Conservation (phyloP, 2,329 filamentous ascomycete genomes). For the Hymenoscyphus salicellus region DNA sequence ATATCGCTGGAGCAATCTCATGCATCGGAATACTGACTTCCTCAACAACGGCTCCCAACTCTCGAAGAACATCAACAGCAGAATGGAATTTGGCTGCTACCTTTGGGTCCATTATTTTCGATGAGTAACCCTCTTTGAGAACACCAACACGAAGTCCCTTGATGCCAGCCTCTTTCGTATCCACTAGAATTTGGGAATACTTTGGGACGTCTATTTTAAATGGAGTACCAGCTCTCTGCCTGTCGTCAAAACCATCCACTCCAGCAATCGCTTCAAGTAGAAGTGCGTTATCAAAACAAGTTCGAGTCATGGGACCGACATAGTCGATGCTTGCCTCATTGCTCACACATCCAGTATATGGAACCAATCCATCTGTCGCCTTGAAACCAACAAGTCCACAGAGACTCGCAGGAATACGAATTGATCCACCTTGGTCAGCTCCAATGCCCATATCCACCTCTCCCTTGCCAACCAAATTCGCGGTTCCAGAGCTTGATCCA, state of each 20-base stretch:
- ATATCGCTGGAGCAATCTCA: slow-evolving; percentile 22
- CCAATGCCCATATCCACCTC: slow-evolving; percentile 51
- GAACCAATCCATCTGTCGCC: slow-evolving; percentile 25
- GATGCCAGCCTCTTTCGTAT: slow-evolving; percentile 24
- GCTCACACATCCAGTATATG: slow-evolving; percentile 40
- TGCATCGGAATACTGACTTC: slow-evolving; percentile 52
- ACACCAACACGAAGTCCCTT: slow-evolving; percentile 43
- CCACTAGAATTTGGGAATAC: slow-evolving; percentile 18
- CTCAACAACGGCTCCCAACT: slow-evolving; percentile 48
- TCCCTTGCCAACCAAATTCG: slow-evolving; percentile 44
- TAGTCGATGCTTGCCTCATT: slow-evolving; percentile 53
- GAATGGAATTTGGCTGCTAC: slow-evolving; percentile 39
- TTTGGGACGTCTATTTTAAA: slow-evolving; percentile 28
- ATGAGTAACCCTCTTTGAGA: slow-evolving; percentile 44
- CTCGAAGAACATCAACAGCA: slow-evolving; percentile 42
- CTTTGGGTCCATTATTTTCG: slow-evolving; percentile 42
- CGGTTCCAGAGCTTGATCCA: slow-evolving; percentile 49
- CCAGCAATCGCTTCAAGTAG: slow-evolving; percentile 47
- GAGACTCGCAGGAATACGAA: slow-evolving; percentile 67
- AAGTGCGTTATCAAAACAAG: slow-evolving; percentile 41
- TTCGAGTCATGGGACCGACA: slow-evolving; percentile 44
- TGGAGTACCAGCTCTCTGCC: slow-evolving; percentile 38
- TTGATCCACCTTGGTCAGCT: slow-evolving; percentile 53
- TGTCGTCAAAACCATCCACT: slow-evolving; percentile 48
- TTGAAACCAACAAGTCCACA: slow-evolving; percentile 30